Percentiles rank a stretch among this genome's conserved stretches.
These are phyloP conservation scores for Ascosphaera pollenicola DNA, from an alignment of 2,329 filamentous ascomycete species.

Conservation along the genomic window DNA sequence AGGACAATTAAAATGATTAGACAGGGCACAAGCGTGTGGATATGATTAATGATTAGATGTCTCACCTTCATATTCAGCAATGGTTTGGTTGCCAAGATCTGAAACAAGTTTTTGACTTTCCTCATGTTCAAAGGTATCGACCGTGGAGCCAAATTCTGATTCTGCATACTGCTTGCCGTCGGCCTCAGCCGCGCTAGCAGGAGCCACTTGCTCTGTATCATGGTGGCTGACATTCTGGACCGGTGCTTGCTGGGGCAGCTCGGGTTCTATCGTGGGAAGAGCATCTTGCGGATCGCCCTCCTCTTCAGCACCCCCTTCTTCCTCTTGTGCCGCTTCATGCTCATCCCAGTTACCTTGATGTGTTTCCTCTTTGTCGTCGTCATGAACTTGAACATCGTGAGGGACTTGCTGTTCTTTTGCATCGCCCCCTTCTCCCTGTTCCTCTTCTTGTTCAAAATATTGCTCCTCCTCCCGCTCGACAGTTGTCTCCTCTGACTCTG, in stretches of 20 bases:
- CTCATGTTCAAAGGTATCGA: not conserved
- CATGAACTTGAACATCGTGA: not conserved
- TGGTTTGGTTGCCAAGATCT: not conserved
- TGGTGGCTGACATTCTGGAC: too few species aligned
- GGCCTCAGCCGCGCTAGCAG: not conserved
- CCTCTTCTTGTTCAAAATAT: not conserved
- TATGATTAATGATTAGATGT: too few species aligned
- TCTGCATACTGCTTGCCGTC: not conserved
- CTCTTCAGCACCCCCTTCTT: too few species aligned
- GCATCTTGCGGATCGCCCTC: too few species aligned
- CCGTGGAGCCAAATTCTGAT: not conserved
- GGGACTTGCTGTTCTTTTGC: not conserved
- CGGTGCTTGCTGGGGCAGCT: too few species aligned
- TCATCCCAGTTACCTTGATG: not conserved
- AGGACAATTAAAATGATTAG: too few species aligned
- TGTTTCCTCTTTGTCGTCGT: not conserved
- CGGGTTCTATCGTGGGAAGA: too few species aligned
- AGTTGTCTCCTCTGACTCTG: conserved; percentile 3
- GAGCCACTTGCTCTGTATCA: too few species aligned
- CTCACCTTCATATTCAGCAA: not conserved
- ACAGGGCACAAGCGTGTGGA: too few species aligned
- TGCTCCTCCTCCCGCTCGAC: not conserved
- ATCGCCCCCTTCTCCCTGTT: not conserved
- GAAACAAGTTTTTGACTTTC: not conserved
- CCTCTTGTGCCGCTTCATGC: not conserved